phyloP scores from a whole-genome alignment of 768 basidiomycete species.

The Mycena galericulata region DNA sequence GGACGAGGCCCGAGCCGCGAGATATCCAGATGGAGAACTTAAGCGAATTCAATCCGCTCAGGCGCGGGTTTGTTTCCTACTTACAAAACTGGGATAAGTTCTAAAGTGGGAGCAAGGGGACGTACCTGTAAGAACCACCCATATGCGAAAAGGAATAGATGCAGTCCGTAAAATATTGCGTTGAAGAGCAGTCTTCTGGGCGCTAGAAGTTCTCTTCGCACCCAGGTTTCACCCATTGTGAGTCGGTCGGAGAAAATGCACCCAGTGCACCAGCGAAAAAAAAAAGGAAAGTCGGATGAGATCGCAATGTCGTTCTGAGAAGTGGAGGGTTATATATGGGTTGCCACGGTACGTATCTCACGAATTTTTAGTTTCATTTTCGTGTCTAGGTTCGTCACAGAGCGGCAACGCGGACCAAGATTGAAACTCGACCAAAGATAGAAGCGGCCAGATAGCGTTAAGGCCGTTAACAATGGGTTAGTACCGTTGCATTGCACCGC shows the following conservation, averaged over 20 bases:
- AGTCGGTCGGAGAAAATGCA: conserved; percentile 2
- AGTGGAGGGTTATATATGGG: no score
- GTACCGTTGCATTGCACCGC: no score
- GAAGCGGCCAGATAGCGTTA: no score
- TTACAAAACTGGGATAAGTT: conserved; percentile 1
- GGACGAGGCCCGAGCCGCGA: conserved; percentile 90
- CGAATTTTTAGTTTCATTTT: no score
- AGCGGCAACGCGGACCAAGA: no score
- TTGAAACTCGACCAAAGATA: no score
- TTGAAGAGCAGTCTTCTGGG: conserved; percentile 78
- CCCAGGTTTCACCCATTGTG: conserved; percentile 77
- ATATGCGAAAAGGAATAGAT: conserved; percentile 79
- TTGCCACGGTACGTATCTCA: no score
- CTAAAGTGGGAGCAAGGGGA: background rate
- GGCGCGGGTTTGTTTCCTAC: conserved; percentile 70
- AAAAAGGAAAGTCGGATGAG: no score
- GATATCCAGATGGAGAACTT: conserved; percentile 90
- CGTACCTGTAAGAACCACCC: conserved; percentile 90
- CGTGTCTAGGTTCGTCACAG: no score
- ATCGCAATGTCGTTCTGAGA: no score
- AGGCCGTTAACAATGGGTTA: no score
- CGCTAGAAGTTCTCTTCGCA: conserved; percentile 74
- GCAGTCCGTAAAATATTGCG: conserved; percentile 82
- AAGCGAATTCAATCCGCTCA: conserved; percentile 83
- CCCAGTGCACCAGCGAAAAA: conserved; percentile 7